These are phyloP conservation scores for Sarcodon sp. DNA, from an alignment of 768 basidiomycete genomes.

Conservation along the genomic window DNA sequence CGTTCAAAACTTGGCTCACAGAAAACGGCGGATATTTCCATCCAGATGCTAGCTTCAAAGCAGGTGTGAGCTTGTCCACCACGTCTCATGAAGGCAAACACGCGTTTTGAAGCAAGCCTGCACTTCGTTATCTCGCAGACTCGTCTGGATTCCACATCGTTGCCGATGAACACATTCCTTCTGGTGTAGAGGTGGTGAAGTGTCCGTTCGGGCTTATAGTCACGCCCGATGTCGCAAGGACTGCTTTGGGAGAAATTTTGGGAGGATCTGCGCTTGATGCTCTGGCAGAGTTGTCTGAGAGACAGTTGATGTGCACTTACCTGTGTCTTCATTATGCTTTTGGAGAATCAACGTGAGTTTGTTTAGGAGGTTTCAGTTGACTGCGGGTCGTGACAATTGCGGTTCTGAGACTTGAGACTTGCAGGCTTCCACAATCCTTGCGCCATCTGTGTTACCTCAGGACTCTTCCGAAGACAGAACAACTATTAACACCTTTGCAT, in stretches of 20 bases:
- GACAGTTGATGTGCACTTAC: conserved; percentile 60
- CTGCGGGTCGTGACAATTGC: conserved; percentile 1
- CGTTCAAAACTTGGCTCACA: conserved; percentile 38
- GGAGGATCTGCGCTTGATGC: conserved; percentile 7
- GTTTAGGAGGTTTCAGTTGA: conserved; percentile 2
- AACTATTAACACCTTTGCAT: conserved; percentile 61
- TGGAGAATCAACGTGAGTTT: conserved; percentile 17
- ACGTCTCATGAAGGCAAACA: too few species aligned
- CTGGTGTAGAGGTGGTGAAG: conserved; percentile 43
- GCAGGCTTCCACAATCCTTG: conserved; percentile 10
- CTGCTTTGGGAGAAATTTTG: conserved; percentile 30
- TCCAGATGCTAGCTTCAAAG: conserved; percentile 24
- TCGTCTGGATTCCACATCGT: conserved; percentile 33
- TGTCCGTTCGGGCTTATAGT: conserved; percentile 59
- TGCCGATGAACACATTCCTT: conserved; percentile 31
- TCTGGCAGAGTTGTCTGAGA: conserved; percentile 36
- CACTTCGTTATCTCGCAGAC: conserved; percentile 5
- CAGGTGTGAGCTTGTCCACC: conserved; percentile 26
- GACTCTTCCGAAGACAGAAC: conserved; percentile 42
- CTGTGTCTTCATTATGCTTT: conserved; percentile 50
- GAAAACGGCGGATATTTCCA: conserved; percentile 39
- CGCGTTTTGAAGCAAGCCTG: not conserved
- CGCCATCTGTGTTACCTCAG: conserved; percentile 52
- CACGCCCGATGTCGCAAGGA: conserved; percentile 34
- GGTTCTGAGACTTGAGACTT: conserved; percentile 1